Conservation (phyloP, 2,329 filamentous ascomycete genomes). For the Stagonosporopsis cucurbitacearum region DNA sequence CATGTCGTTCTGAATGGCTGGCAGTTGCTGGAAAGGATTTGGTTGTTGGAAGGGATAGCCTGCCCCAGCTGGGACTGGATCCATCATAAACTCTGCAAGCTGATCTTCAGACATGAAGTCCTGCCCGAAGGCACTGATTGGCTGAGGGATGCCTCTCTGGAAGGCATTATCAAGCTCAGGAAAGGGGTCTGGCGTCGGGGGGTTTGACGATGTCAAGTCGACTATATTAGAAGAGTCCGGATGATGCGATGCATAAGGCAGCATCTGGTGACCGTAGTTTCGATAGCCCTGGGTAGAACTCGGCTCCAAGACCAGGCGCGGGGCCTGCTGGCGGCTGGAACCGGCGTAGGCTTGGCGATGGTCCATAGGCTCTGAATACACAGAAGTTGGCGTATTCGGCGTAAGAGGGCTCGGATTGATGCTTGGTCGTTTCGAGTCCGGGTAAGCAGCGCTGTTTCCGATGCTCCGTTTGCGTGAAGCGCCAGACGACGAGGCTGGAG, state of each 20-base stretch:
- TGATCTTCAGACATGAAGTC: conserved; percentile 36
- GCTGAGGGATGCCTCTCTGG: conserved; percentile 2
- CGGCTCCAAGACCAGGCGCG: background rate
- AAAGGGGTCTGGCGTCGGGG: conserved; percentile 33
- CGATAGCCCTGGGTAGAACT: background rate
- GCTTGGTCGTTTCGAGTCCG: conserved; percentile 37
- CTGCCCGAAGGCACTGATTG: conserved; percentile 27
- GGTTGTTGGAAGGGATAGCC: conserved; percentile 26
- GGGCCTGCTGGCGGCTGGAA: conserved; percentile 10
- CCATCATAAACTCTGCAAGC: conserved; percentile 39
- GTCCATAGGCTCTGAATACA: conserved; percentile 3
- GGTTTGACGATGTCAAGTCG: conserved; percentile 37
- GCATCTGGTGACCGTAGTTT: background rate
- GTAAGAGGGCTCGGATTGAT: conserved; percentile 30
- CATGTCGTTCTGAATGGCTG: background rate
- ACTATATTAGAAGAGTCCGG: conserved; percentile 10
- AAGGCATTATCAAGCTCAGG: conserved; percentile 26
- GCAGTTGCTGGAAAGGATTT: conserved; percentile 10
- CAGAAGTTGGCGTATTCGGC: conserved; percentile 30
- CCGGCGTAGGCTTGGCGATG: conserved; percentile 8
- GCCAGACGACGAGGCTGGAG: conserved; percentile 9
- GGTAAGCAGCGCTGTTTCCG: conserved; percentile 20
- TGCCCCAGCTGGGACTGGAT: conserved; percentile 20
- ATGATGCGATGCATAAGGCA: conserved; percentile 1
- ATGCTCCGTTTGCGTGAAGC: conserved; percentile 36